A percentile compares a stretch with the other conserved stretches of the same genome.
Conservation (phyloP, 306 rosid species). For the Glycyrrhiza uralensis region DNA sequence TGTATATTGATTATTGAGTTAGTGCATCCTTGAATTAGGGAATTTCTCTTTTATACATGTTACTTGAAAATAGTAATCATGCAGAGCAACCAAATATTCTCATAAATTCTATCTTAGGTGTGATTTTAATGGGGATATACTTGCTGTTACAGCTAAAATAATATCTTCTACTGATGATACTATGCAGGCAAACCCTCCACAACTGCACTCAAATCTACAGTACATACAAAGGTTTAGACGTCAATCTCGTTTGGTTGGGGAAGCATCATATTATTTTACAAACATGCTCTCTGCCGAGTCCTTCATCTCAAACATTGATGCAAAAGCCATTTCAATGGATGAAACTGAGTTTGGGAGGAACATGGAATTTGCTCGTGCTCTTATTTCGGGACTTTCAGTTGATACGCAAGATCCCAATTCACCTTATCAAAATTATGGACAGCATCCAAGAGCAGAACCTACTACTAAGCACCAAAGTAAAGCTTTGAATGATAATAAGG, state of each 20-base stretch:
- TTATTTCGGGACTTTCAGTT: slow-evolving; percentile 75
- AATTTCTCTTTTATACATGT: not conserved
- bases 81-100: slow-evolving; percentile 16
- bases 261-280: slow-evolving; percentile 90
- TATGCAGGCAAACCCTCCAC: slow-evolving; percentile 96
- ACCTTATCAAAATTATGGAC: slow-evolving; percentile 43
- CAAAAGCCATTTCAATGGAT: slow-evolving; percentile 89
- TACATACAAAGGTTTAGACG: slow-evolving; percentile 92
- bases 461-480: slow-evolving; percentile 30
- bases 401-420: slow-evolving; percentile 51
- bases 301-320: slow-evolving; percentile 87
- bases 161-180: slow-evolving; percentile 22
- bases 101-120: slow-evolving; percentile 11
- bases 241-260: slow-evolving; percentile 74
- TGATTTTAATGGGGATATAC: slow-evolving; percentile 10
- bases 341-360: slow-evolving; percentile 82
- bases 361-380: slow-evolving; percentile 87
- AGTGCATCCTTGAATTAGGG: slow-evolving; percentile 3
- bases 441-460: slow-evolving; percentile 34
- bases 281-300: slow-evolving; percentile 93
- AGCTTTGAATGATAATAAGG: slow-evolving; percentile 41
- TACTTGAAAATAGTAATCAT: not conserved
- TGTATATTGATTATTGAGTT: not conserved
- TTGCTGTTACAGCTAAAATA: not conserved
- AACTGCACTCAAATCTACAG: slow-evolving; percentile 82